Evolutionary conservation across 2,329 filamentous ascomycete genomes (phyloP), one percentile per base, ranked within the genome.

Genomic region (Colletotrichum noveboracense): DNA sequence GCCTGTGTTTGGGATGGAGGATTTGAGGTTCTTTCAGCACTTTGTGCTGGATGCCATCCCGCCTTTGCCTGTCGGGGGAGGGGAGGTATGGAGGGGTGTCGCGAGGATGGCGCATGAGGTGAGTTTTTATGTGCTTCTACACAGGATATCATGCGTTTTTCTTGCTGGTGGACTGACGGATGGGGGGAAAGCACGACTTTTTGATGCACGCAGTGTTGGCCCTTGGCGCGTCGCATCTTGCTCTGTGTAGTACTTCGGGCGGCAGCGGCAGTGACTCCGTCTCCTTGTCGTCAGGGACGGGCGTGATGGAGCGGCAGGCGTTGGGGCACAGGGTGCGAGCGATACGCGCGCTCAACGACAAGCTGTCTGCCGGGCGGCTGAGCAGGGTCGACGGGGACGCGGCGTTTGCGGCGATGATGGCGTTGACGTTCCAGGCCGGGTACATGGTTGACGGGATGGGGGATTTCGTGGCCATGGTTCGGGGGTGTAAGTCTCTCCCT

Each of bases 11-110:
- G 83, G 82, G 38, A 78, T 84, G 18, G 81, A 87, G 38, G 88
- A 90, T 71, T 84, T 90, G 80, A 84, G 87, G 24, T 88, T 89
- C 80, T 90, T 90, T 77, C 87, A 89, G 67, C 88, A 90, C 77
- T 91, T 90, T 77, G 77, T 90, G 10, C 81, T 87, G 7, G 81
- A 85, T 9, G 88, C 88, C 3, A 86, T 86, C 68, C 86, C 85
- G 8, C 80, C 85, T 4, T 67, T 87, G 1, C 86, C 86, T 3
- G 79, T 86, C 13, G 81, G 80, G 55, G 84, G 84, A 0, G 82
- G 82, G 26, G 72, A 75, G 7, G 78, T 86, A 1, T 87, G 86
- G 85, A 81, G 80, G 61, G 78, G 82, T 28, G 82, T 84, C 3
- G 84, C 84, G 2, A 79, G 82, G 16, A 80, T 87, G 32, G 84